Evolutionary conservation across 192 early-diverging fungal genomes (phyloP), one percentile per base, ranked within the genome.

Genomic region (Backusella australiensis): DNA sequence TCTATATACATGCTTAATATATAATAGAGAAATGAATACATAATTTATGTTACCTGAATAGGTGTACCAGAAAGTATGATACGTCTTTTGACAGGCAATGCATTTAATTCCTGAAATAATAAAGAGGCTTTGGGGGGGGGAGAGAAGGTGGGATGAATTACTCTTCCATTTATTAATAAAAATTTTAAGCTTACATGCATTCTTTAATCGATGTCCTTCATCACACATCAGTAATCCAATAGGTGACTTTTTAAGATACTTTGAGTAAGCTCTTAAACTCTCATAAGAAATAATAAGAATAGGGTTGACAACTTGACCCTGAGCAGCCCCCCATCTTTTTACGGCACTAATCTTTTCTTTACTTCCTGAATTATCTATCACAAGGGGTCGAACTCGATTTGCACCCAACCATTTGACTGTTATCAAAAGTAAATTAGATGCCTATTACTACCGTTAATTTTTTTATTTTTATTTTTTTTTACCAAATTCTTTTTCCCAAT

Each of bases 231-330:
- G 82, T 38, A 99, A 75, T 14, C 98, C 98, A 72, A 99, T 93
- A 34, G 95, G 93, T 3, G 92, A 89, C 17, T 92, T 90, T 4
- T 86, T 78, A 9, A 99, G 79, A 21, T 93, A 87, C 8, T 85
- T 82, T 2, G 92, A 89, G 77, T 99, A 94, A 4, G 89, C 85
- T 42, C 98, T 91, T 69, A 99, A 83, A 35, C 94, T 94, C 85
- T 99, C 98, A 75, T 99, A 99, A 1, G 97, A 98, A 68, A 99
- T 96, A 59, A 99, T 99, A 23, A 99, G 82, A 8, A 99, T 97
- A 84, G 71, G 38, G 59, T 97, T 90, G 17, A 93, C 91, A 68
- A 87, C 87, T n/a, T 96, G 87, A 9, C 96, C 97, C 67, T 97
- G 94, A 0, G 92, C 89, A 6, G 87, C 83, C 2, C 92, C 91